Percentiles rank a stretch among this genome's conserved stretches.
phyloP scores from a whole-genome alignment of 1,284 basidiomycete genomes.

The Puccinia hordei region DNA sequence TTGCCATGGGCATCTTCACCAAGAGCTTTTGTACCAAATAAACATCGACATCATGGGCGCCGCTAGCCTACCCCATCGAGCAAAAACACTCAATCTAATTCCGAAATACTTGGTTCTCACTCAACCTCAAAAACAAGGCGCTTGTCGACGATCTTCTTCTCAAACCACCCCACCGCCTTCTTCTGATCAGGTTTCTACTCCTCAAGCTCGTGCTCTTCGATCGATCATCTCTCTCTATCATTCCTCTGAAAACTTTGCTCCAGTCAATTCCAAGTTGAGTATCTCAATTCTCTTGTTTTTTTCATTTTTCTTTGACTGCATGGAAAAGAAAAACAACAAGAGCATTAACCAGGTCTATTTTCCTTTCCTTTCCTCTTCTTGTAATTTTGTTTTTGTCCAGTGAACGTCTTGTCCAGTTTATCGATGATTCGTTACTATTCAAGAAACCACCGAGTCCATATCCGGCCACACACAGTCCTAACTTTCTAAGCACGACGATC shows the following conservation, averaged over 20 bases:
- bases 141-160: background rate
- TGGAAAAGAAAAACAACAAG: too few species aligned
- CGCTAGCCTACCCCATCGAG: background rate
- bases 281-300: background rate
- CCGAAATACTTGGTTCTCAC: background rate
- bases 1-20: too few species aligned
- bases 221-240: conserved; percentile 48
- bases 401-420: conserved; percentile 42
- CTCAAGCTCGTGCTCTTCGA: conserved; percentile 25
- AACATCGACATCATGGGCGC: background rate
- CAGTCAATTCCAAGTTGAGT: conserved; percentile 40
- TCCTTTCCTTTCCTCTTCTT: too few species aligned
- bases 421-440: conserved; percentile 45
- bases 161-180: background rate
- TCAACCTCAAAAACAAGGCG: background rate
- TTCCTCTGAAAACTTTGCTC: conserved; percentile 40
- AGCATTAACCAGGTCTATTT: background rate
- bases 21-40: too few species aligned
- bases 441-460: conserved; percentile 37
- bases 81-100: background rate
- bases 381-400: conserved; percentile 17
- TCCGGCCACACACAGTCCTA: background rate
- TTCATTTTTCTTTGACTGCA: background rate
- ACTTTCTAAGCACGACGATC: conserved; percentile 21
- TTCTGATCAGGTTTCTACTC: background rate